A percentile compares a stretch with the other conserved stretches of the same genome.
Conservation (phyloP, 768 basidiomycete species). For the Mrakia blollopis region DNA sequence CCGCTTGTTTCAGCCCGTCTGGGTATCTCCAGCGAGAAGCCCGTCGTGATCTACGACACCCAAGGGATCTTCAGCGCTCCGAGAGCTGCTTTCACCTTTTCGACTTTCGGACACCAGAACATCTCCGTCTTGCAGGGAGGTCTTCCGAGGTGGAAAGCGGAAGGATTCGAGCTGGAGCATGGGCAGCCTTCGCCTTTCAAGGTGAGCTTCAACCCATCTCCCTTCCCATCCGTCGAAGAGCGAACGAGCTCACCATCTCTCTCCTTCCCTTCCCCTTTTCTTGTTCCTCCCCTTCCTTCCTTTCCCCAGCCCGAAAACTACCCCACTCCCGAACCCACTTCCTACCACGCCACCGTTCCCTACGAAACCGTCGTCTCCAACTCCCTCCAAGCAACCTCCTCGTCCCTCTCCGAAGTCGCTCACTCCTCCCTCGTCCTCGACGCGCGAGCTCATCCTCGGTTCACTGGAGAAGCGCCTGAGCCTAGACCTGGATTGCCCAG, state of each 20-base stretch:
- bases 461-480: conserved; percentile 73
- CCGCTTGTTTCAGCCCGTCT: not conserved
- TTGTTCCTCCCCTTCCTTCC: conserved; percentile 52
- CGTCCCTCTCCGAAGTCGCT: conserved; percentile 47
- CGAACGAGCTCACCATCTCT: conserved; percentile 15
- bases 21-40: conserved; percentile 46
- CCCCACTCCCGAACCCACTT: conserved; percentile 16
- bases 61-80: conserved; percentile 89
- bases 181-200: conserved; percentile 35
- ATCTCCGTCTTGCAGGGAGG: conserved; percentile 92
- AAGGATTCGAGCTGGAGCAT: conserved; percentile 22
- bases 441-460: conserved; percentile 81
- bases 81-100: conserved; percentile 89
- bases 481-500: conserved; percentile 81
- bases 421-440: conserved; percentile 72
- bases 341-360: not conserved
- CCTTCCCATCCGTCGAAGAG: conserved; percentile 8
- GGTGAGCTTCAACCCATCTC: conserved; percentile 5
- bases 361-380: conserved; percentile 56
- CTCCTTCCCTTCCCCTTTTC: not conserved
- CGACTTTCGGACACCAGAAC: conserved; percentile 76
- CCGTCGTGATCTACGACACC: conserved; percentile 86
- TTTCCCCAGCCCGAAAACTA: conserved; percentile 50
- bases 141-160: conserved; percentile 53
- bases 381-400: conserved; percentile 24